Conservation (phyloP, 2,329 filamentous ascomycete genomes). For the Colletotrichum agaves region DNA sequence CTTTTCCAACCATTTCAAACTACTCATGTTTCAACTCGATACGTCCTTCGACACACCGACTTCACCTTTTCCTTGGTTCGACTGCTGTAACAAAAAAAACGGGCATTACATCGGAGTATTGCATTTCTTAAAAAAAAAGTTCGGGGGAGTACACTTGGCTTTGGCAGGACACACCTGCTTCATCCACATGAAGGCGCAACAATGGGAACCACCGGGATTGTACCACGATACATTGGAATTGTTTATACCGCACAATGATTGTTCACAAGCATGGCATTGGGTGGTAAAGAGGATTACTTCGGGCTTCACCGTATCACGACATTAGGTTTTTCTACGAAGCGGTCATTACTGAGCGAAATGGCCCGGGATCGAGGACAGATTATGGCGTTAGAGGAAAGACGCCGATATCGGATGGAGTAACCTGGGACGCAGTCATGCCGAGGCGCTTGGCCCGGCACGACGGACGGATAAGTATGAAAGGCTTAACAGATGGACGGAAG, state of each 20-base stretch:
- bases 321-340: conserved; percentile 10
- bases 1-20: conserved; percentile 42
- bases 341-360: background rate
- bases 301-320: conserved; percentile 18
- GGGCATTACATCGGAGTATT: conserved; percentile 61
- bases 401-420: conserved; percentile 6
- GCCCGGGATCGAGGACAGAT: background rate
- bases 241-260: conserved; percentile 39
- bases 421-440: background rate
- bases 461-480: background rate
- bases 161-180: conserved; percentile 43
- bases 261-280: conserved; percentile 49
- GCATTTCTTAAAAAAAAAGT: conserved; percentile 56
- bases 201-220: conserved; percentile 39
- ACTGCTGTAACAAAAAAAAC: conserved; percentile 56
- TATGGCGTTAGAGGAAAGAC: conserved; percentile 8
- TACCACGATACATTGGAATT: conserved; percentile 23
- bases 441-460: conserved; percentile 14
- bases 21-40: conserved; percentile 45
- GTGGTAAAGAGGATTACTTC: background rate
- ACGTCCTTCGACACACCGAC: conserved; percentile 39
- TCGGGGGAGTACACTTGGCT: conserved; percentile 43
- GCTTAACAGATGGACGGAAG: conserved; percentile 13
- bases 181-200: conserved; percentile 43
- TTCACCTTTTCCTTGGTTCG: conserved; percentile 38